phyloP scores from a whole-genome alignment of 768 basidiomycete species.

The Chalciporus chontae region DNA sequence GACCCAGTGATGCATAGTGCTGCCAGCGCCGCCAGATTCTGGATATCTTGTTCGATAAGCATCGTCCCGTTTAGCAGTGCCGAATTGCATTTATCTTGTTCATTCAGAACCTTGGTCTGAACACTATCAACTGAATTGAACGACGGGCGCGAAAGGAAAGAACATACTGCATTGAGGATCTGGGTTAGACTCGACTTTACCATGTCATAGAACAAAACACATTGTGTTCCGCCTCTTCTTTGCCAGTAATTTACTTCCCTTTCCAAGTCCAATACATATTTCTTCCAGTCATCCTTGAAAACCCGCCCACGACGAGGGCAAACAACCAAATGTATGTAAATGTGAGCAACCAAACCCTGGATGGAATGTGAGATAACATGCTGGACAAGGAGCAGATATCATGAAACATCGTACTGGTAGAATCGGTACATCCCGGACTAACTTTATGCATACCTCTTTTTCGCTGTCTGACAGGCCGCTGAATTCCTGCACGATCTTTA shows the following conservation, averaged over 20 bases:
- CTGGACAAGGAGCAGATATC: too few species aligned
- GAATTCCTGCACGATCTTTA: slow-evolving; percentile 19
- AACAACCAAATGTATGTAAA: slow-evolving; percentile 22
- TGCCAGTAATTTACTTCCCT: slow-evolving; percentile 9
- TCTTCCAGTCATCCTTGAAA: slow-evolving; percentile 2
- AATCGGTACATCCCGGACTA: slow-evolving; percentile 15
- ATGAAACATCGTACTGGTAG: slow-evolving; percentile 11
- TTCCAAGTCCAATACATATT: slow-evolving; percentile 4
- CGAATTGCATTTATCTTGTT: slow-evolving; percentile 23
- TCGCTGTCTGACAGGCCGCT: slow-evolving; percentile 4
- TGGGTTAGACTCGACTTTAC: slow-evolving; percentile 11
- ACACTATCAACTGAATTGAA: slow-evolving; percentile 6
- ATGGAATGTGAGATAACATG: too few species aligned
- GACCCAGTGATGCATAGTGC: slow-evolving; percentile 10
- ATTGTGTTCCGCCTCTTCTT: slow-evolving; percentile 1
- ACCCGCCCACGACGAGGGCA: slow-evolving; percentile 13
- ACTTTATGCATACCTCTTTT: slow-evolving; percentile 11
- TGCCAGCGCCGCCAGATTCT: slow-evolving; percentile 16
- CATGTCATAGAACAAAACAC: slow-evolving; percentile 11
- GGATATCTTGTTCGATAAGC: slow-evolving; percentile 18
- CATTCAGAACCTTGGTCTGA: slow-evolving; percentile 3
- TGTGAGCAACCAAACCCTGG: slow-evolving; percentile 25
- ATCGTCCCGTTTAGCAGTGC: slow-evolving; percentile 14
- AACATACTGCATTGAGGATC: slow-evolving; percentile 17
- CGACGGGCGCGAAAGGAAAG: neutral